Base-by-base conservation (phyloP, 371 early-diverging fungal genomes). In the Gilbertella persicaria region DNA sequence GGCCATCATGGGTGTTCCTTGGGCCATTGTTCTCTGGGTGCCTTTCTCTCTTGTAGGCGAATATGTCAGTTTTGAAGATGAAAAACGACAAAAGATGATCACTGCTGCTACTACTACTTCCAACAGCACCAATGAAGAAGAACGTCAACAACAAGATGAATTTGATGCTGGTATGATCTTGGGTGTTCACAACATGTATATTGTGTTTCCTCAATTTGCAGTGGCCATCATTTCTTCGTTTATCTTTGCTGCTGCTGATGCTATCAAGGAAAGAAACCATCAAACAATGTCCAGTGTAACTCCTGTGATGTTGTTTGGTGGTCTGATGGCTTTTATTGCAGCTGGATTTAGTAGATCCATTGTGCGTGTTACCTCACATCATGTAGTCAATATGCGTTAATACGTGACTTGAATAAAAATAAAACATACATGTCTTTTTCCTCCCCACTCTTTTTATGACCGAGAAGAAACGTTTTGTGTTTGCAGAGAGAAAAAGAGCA, bases 171-270 rank as follows among this genome's bases (percentile, higher is more conserved):
- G 92, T 5, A 75, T 88, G 67, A 80, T 90, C 4, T 63, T 93
- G 7, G 93, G 92, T 1, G 87, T 93, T 12, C 90, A 90, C 56
- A 93, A 93, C 60, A 82, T 91, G 71, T 91, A 89, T 52, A 85
- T 93, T 51, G 91, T 90, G 3, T 72, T 90, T 41, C 93, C 93
- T 5, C 93, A 93, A 55, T 85, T 85, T 69, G 75, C 67, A 2
- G 80, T 82, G 16, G 81, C 85, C 2, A 55, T 82, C 51, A 75
- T 82, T 8, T 73, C 83, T 6, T 68, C 82, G 4, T 53, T 74
- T 35, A 72, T 85, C 7, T 83, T 85, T 63, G 75, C 73, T 0
- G 53, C 73, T 26, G 59, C 78, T 4, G 75, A 75, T 19, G 56
- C 71, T 7, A 54, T 58, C 9, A 55, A 57, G 13, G 60, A 51